These are phyloP conservation scores for Cryptococcus wingfieldii DNA, from an alignment of 1,284 basidiomycete species.

Conservation along the genomic window DNA sequence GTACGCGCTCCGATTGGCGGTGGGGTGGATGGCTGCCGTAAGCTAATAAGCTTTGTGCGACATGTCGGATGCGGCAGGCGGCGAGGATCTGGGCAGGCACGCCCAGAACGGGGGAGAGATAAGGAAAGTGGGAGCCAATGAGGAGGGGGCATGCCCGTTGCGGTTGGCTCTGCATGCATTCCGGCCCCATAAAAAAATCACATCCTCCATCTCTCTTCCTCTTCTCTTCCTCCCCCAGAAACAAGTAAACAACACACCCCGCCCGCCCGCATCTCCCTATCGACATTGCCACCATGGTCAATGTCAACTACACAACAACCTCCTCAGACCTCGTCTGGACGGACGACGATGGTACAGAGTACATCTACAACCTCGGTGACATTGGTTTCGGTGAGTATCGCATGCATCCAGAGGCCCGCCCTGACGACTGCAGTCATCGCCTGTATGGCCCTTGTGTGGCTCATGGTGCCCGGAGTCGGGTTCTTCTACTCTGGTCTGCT, in stretches of 20 bases:
- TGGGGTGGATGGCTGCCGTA: no score
- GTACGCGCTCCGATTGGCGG: no score
- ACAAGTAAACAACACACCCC: neutral
- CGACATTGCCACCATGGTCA: constrained; percentile 22
- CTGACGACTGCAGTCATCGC: constrained; percentile 50
- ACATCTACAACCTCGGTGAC: constrained; percentile 54
- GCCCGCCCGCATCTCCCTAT: neutral
- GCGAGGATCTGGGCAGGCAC: neutral
- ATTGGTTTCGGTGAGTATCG: constrained; percentile 52
- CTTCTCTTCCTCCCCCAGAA: neutral
- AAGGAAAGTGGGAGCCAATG: neutral
- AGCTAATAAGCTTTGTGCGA: no score
- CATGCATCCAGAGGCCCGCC: neutral
- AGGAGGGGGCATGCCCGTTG: neutral
- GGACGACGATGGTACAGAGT: constrained; percentile 39
- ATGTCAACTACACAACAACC: constrained; percentile 41
- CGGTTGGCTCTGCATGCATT: neutral
- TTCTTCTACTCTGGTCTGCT: constrained; percentile 77
- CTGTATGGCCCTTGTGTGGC: constrained; percentile 66
- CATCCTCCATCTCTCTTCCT: neutral
- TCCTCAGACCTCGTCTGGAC: constrained; percentile 46
- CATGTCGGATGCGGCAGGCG: no score
- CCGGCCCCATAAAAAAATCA: neutral
- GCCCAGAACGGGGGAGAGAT: neutral
- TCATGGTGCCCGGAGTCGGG: constrained; percentile 83